phyloP scores from a whole-genome alignment of 1,284 basidiomycete genomes.

The Meripilus lineatus region DNA sequence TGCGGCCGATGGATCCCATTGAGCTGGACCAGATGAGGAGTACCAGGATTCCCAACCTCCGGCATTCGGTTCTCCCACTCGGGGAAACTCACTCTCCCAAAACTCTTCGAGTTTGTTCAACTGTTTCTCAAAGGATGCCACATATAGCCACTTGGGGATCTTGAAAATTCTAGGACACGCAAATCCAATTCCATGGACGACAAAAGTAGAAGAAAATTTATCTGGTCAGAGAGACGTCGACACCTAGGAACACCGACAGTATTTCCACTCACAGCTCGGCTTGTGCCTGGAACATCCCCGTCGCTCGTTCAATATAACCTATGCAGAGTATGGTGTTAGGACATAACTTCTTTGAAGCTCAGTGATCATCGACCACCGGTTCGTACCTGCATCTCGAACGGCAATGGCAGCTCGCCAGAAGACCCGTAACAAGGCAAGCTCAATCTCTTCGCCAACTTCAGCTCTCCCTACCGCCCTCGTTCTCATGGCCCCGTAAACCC shows the following conservation, averaged over 20 bases:
- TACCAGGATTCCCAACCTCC: slow-evolving; percentile 63
- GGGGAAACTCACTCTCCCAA: slow-evolving; percentile 70
- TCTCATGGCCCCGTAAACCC: too few species aligned
- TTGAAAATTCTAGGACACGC: slow-evolving; percentile 46
- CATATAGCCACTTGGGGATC: slow-evolving; percentile 38
- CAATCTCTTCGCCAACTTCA: slow-evolving; percentile 34
- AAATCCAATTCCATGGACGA: neutral
- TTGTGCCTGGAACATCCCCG: slow-evolving; percentile 72
- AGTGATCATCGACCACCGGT: neutral
- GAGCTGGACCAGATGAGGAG: slow-evolving; percentile 33
- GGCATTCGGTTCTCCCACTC: slow-evolving; percentile 56
- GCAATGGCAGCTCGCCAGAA: slow-evolving; percentile 69
- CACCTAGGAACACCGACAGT: neutral
- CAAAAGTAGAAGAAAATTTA: too few species aligned
- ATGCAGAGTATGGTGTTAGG: neutral
- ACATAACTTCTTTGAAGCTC: neutral
- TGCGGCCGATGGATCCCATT: too few species aligned
- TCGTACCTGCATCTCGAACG: slow-evolving; percentile 73
- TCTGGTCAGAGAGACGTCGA: too few species aligned
- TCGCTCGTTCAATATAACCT: slow-evolving; percentile 54
- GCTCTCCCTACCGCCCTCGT: too few species aligned
- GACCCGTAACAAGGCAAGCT: slow-evolving; percentile 55
- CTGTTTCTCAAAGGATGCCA: slow-evolving; percentile 38
- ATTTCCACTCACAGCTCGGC: slow-evolving; percentile 57
- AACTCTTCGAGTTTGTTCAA: slow-evolving; percentile 64